Evolutionary conservation across 2,329 filamentous ascomycete genomes (phyloP), one percentile per base, ranked within the genome.

Genomic region (Monosporascus cannonballus): DNA sequence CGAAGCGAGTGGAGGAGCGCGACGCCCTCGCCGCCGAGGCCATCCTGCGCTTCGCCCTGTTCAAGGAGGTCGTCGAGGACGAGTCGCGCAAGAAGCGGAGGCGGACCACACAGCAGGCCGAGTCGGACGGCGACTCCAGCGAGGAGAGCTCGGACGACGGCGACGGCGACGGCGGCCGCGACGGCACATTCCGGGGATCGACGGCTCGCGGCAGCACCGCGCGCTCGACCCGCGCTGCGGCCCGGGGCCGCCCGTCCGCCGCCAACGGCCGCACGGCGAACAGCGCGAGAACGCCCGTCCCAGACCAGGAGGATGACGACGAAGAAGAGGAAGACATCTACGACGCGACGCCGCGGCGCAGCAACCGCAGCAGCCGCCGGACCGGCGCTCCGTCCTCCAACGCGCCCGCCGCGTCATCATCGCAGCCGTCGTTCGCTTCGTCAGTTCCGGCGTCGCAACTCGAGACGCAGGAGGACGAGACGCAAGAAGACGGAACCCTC

Each of bases 1-100:
- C 91, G 1, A 91, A 84, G 65, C 79, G 90, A 41, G 90, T 99
- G 3, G 92, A 97, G 59, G 88, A 96, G 68, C 85, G 86, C 51
- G 94, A 99, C 69, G 92, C 93, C 1, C 74, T 89, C 50, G 86
- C 91, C 36, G 94, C 94, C 9, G 93, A 99, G 69, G 81, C 84
- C 8, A 96, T 99, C 59, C 75, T 99, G 34, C 84, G 94, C 18
- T 99, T 96, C 66, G 95, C 94, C 2, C 79, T 99, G 37, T 99
- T 99, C 80, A 97, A 97, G 69, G 94, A 99, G 73, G 86, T 99
- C 0, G 79, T 96, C 3, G 80, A 85, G 64, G 80, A 84, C 58
- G 86, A 91, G 68, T 89, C 91, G 53, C 82, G 85, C 61, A 94
- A 93, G 77, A 87, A 94, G 71, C 83, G 92, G 62, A 86, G 90